These are phyloP conservation scores for Stevia rebaudiana DNA, from an alignment of 140 eudicot genomes.

Conservation along the genomic window DNA sequence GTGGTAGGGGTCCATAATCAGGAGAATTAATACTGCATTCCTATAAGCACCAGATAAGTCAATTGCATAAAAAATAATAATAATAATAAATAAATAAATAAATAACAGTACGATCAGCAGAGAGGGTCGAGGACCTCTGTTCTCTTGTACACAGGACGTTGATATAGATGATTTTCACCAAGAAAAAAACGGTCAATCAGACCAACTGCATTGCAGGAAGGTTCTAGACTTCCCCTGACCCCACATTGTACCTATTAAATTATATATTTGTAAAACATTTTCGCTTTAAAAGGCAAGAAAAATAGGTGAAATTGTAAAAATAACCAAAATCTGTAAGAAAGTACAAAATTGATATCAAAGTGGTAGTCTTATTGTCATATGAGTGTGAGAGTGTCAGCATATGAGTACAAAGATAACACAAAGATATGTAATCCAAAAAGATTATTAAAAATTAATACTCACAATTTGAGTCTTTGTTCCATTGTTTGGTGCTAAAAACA, in stretches of 20 bases:
- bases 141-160: conserved; percentile 90
- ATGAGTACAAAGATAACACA: conserved; percentile 2
- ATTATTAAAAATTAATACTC: conserved; percentile 23
- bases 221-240: conserved; percentile 79
- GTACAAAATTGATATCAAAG: conserved; percentile 4
- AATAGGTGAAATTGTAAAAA: not conserved
- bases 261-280: not conserved
- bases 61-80: conserved; percentile 9
- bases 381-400: not conserved
- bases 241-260: conserved; percentile 68
- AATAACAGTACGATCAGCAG: not conserved
- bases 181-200: conserved; percentile 69
- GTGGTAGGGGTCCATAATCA: conserved; percentile 88
- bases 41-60: conserved; percentile 34
- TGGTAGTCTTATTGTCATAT: not conserved
- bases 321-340: not conserved
- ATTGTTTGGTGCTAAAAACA: conserved; percentile 22
- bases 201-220: conserved; percentile 94
- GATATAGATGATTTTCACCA: conserved; percentile 86
- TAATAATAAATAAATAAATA: too few relatives aligned
- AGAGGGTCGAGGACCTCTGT: conserved; percentile 62
- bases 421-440: not conserved
- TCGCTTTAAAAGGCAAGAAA: not conserved
- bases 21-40: conserved; percentile 91
- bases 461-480: conserved; percentile 43